Base-by-base conservation (phyloP, 2,329 filamentous ascomycete genomes). In the Bretziella fagacearum region DNA sequence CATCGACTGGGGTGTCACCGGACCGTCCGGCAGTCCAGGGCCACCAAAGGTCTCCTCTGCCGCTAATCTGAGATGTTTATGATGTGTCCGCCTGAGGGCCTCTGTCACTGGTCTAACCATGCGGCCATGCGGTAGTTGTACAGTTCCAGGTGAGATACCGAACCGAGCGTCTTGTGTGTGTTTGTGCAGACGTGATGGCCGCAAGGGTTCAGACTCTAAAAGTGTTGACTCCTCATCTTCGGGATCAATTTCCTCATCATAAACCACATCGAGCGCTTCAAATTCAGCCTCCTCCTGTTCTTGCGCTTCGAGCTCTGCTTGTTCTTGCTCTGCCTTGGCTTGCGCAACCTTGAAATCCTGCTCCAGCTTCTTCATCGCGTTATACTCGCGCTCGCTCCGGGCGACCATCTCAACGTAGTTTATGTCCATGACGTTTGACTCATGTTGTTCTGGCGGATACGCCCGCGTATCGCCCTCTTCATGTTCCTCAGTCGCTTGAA, bases 31-130 rank as follows among this genome's bases (percentile, higher is more conserved):
- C 13, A 96, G 65, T 0, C 78, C 75, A 3, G 63, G 63, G 0
- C 89, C 89, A 36, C 87, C 89, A 58, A 94, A 89, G 1, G 75
- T 69, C 36, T 69, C 72, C 54, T 84, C 75, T 0, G 87, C 83
- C 1, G 81, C 71, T 48, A 80, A 71, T 27, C 70, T 69, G 26
- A 96, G 67, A 58, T 98, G 91, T 48, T 77, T 81, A 36, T 78
- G 74, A 49, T 84, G 74, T 46, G 77, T 74, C 47, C 79, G 67
- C 11, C 69, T 68, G 2, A 96, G 67, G 2, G 94, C 67, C 3
- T 72, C 62, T 2, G 74, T 69, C 15, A 93, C 77, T 0, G 86
- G 86, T 3, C 71, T 65, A 6, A 82, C 70, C 33, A 95, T 70
- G 2, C 73, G 67, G n/a, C 69, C 65, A 53, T 74, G 72, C 0